phyloP scores from a whole-genome alignment of 495 filamentous ascomycete genomes.

The Podospora bellae-mahoneyi region DNA sequence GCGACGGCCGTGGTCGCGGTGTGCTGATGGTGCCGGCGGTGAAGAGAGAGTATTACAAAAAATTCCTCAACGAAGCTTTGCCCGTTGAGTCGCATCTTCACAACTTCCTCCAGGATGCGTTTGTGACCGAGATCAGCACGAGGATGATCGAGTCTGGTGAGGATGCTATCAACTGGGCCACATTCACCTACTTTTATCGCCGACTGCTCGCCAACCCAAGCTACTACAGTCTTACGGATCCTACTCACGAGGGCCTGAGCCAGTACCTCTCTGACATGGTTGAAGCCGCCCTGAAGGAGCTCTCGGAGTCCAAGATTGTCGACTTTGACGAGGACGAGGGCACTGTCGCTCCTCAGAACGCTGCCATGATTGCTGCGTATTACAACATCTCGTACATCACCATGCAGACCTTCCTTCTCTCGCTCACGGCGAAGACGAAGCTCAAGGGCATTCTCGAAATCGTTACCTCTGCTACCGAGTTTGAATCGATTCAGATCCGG shows the following conservation, averaged over 20 bases:
- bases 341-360: constrained; percentile 81
- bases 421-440: constrained; percentile 80
- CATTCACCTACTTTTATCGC: constrained; percentile 98
- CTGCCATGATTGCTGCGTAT: constrained; percentile 96
- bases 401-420: constrained; percentile 99
- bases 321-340: constrained; percentile 97
- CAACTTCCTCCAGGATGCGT: constrained; percentile 87
- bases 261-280: constrained; percentile 94
- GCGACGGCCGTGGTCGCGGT: constrained; percentile 77
- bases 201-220: constrained; percentile 95
- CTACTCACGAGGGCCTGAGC: constrained; percentile 88
- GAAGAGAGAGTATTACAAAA: constrained; percentile 96
- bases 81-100: constrained; percentile 95
- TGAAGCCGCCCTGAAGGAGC: constrained; percentile 85
- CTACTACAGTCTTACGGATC: constrained; percentile 88
- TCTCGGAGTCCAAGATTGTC: constrained; percentile 91
- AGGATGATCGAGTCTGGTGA: constrained; percentile 91
- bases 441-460: constrained; percentile 96
- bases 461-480: constrained; percentile 93
- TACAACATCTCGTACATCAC: constrained; percentile 99
- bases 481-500: constrained; percentile 90
- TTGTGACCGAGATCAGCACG: constrained; percentile 94
- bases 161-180: constrained; percentile 97
- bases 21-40: constrained; percentile 92
- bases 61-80: constrained; percentile 94